Base-by-base conservation (phyloP, 2,329 filamentous ascomycete genomes). In the Penicillium sp. region DNA sequence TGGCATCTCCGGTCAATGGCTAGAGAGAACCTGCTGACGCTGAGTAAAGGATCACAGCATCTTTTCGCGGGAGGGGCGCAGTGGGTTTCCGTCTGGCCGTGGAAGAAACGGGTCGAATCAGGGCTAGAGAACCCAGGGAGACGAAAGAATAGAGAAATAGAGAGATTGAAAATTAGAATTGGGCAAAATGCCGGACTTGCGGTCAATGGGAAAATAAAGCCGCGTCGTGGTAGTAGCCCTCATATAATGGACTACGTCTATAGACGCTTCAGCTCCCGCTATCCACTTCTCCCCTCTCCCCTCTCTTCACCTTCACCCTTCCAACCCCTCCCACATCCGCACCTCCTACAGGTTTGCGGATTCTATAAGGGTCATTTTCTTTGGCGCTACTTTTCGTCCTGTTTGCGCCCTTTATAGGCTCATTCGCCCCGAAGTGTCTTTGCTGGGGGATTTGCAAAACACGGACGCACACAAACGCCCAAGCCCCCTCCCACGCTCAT, bases 381-480 rank as follows among this genome's bases (percentile, higher is more conserved):
- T 41, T 34, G 38, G 34, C 9, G 9, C 31, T 34, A 23, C 28
- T 40, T 26, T 48, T 44, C 40, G 35, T 32, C 16, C 41, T 42
- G 7, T 29, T 9, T 34, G 14, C 31, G 8, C 31, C 14, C 31
- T 16, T 16, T 16, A 37, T 24, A 35, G 27, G 32, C 29, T 42
- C 31, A 47, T 46, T 46, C 45, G 45, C 45, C 44, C 42, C 42
- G n/a, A 32, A 32, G n/a, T 44, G 31, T 34, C 36, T 31, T 46
- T 31, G n/a, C 38, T 43, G 39, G 44, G 40, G 37, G 51, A 55
- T 52, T 48, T 49, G 52, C 54, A 50, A 47, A 49, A 34, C 44
- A 46, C 51, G 42, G 46, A 48, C 50, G 43, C 52, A 54, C 50
- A 59, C 53, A 54, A 51, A 54, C 49, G 36, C 40, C 42, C 47